Conservation (phyloP, 1,139 yeast species). For the Hansenula anomala region DNA sequence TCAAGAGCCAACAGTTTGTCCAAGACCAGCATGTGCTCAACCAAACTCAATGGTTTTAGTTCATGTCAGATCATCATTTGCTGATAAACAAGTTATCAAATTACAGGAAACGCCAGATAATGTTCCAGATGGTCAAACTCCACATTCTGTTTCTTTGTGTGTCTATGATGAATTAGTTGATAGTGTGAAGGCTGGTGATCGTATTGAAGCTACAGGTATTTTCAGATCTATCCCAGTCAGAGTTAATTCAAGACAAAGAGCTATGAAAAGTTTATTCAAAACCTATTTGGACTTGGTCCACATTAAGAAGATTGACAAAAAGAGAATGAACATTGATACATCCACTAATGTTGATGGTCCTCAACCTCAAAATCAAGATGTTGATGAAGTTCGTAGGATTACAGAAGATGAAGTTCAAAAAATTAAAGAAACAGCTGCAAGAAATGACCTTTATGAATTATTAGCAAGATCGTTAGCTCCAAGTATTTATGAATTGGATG, state of each 20-base stretch:
- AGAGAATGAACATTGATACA: slow-evolving; percentile 75
- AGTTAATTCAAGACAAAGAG: slow-evolving; percentile 79
- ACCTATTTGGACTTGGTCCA: slow-evolving; percentile 95
- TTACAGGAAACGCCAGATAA: slow-evolving; percentile 96
- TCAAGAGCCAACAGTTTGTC: slow-evolving; percentile 90
- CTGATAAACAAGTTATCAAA: slow-evolving; percentile 91
- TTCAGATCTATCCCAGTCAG: slow-evolving; percentile 91
- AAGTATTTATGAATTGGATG: slow-evolving; percentile 91
- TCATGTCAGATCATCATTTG: slow-evolving; percentile 89
- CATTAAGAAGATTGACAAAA: slow-evolving; percentile 78
- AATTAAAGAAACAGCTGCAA: slow-evolving; percentile 55
- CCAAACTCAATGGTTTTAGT: slow-evolving; percentile 84
- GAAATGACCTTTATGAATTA: slow-evolving; percentile 84
- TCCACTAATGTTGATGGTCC: slow-evolving; percentile 60
- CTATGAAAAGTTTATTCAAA: slow-evolving; percentile 78
- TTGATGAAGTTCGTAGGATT: slow-evolving; percentile 69
- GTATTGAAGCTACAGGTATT: slow-evolving; percentile 92
- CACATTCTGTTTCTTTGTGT: slow-evolving; percentile 91
- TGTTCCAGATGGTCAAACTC: slow-evolving; percentile 99
- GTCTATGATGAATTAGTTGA: slow-evolving; percentile 96
- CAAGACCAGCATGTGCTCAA: slow-evolving; percentile 82
- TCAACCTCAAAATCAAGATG: slow-evolving; percentile 43
- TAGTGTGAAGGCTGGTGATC: slow-evolving; percentile 93
- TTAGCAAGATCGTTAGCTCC: slow-evolving; percentile 93
- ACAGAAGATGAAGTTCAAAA: slow-evolving; percentile 63